Evolutionary conservation across 2,329 filamentous ascomycete genomes (phyloP), one percentile per base, ranked within the genome.

Genomic region (Apiospora koreana): DNA sequence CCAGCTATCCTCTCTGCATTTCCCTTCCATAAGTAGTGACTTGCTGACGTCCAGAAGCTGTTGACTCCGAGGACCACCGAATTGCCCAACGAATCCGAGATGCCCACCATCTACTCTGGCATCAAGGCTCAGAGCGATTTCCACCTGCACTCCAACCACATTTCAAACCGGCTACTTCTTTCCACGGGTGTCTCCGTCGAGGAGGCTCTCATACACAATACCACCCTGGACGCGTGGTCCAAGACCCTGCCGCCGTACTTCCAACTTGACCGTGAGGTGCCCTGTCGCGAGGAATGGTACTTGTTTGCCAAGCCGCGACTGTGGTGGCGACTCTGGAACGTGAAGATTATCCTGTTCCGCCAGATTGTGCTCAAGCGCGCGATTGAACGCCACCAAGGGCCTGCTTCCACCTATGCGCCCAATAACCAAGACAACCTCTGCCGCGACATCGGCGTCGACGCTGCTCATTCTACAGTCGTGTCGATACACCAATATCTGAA

Each of bases 301-400:
- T 45, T 74, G 0, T 79, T 79, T 58, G 75, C 77, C 16, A 74
- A 72, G 23, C 75, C 71, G 21, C 75, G 76, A 28, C 72, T 80
- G 2, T 79, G 76, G 77, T 80, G 78, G 78, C 76, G 78, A 4
- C 75, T 78, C 48, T 79, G 78, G 76, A 80, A 80, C 64, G 50
- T 80, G 14, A 77, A 76, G 66, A 79, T 79, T 46, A 77, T 79
- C 42, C 68, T 79, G 2, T 79, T 79, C 50, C 76, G 78, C 21
- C 76, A 77, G 42, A 69, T 79, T 21, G 69, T 80, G 14, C 72
- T 79, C 25, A 72, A 73, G 23, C 73, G 74, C 9, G 77, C 76
- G 6, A 73, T 78, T 25, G 72, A 71, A 48, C 71, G 73, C n/a
- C 71, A 65, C 18, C 72, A 70, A 46, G 71, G 72, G 8, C n/a